Conservation (phyloP, 78 protist genomes). For the Tieghemostelium lacteum region DNA sequence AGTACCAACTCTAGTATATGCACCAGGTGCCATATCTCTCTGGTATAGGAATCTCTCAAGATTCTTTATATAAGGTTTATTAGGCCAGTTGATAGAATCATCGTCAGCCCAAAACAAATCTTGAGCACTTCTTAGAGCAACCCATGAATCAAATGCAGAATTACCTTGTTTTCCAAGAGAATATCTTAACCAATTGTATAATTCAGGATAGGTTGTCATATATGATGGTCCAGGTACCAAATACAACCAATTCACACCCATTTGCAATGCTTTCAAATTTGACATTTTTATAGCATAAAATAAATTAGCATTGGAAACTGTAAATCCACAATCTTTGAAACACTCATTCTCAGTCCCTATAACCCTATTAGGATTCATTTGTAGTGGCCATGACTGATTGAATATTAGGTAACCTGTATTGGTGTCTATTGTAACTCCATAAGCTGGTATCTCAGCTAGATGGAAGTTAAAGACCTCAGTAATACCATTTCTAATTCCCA, state of each 20-base stretch:
- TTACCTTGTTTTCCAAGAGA: conserved; percentile 11
- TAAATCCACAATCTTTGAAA: conserved; percentile 40
- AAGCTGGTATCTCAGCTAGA: conserved; percentile 50
- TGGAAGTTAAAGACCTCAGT: conserved; percentile 61
- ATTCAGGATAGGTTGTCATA: not conserved
- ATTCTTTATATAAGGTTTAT: conserved; percentile 41
- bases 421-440: conserved; percentile 18
- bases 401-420: conserved; percentile 14
- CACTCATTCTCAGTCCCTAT: conserved; percentile 73
- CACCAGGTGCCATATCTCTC: conserved; percentile 23
- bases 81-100: not conserved
- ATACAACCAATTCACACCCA: conserved; percentile 71
- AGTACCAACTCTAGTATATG: conserved; percentile 12
- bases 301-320: not conserved
- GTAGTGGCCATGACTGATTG: conserved; percentile 25
- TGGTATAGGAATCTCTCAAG: conserved; percentile 25
- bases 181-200: conserved; percentile 34
- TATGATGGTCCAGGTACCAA: not conserved
- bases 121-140: conserved; percentile 25
- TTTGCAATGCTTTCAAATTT: conserved; percentile 50
- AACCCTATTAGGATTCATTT: conserved; percentile 41
- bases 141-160: conserved; percentile 61
- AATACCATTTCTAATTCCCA: conserved; percentile 74
- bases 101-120: conserved; percentile 16
- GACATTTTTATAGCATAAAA: conserved; percentile 61